phyloP scores from a whole-genome alignment of 208 protist genomes.

The Crithidia brevicula region DNA sequence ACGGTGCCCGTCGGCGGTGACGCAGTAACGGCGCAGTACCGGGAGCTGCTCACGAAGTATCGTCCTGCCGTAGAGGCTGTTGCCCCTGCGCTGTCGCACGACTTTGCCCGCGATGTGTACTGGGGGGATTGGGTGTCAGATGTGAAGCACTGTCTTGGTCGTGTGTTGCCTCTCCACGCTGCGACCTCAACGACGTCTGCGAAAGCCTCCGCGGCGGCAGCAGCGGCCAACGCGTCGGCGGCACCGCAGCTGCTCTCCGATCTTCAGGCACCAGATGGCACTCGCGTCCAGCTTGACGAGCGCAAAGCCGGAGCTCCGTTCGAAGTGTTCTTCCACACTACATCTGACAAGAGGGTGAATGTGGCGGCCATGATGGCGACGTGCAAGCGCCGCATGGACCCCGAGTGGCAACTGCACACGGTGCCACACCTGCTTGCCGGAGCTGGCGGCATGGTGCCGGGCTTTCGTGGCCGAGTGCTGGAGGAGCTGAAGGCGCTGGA shows the following conservation, averaged over 20 bases:
- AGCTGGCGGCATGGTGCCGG: constrained; percentile 37
- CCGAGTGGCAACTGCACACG: constrained; percentile 75
- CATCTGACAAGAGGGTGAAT: constrained; percentile 13
- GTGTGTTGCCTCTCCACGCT: constrained; percentile 16
- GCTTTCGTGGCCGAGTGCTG: constrained; percentile 60
- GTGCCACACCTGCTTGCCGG: constrained; percentile 82
- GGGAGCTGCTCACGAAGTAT: constrained; percentile 23
- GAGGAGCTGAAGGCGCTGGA: constrained; percentile 69
- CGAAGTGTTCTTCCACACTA: constrained; percentile 62
- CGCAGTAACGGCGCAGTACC: constrained; percentile 57
- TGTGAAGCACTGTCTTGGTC: constrained; percentile 41
- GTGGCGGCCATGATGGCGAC: constrained; percentile 51
- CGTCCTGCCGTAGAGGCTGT: constrained; percentile 30
- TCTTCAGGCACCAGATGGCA: constrained; percentile 31
- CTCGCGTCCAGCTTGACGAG: constrained; percentile 28
- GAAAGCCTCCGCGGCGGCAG: not conserved
- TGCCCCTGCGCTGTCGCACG: constrained; percentile 15
- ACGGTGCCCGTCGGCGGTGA: constrained; percentile 54
- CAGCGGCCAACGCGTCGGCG: not conserved
- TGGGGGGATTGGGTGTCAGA: constrained; percentile 35
- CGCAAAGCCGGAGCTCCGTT: constrained; percentile 36
- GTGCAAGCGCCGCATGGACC: constrained; percentile 65
- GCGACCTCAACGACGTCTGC: not conserved
- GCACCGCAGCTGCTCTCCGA: constrained; percentile 6
- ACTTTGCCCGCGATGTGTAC: constrained; percentile 9